These are phyloP conservation scores for Boletus subcaerulescens DNA, from an alignment of 768 basidiomycete genomes.

Conservation along the genomic window DNA sequence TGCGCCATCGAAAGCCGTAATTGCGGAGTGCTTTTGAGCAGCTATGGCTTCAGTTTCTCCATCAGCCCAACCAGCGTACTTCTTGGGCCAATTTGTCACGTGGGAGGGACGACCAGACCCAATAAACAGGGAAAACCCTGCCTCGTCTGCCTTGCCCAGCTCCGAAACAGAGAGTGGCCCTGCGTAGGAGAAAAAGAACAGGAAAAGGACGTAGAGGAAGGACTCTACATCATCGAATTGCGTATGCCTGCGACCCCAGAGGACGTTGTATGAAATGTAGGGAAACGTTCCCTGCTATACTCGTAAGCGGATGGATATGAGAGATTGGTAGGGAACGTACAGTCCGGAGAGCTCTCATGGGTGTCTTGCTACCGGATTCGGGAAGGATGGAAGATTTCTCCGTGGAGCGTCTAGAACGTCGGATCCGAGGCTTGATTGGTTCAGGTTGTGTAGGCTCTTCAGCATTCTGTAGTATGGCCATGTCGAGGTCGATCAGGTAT, in stretches of 20 bases:
- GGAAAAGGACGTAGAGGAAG: background rate
- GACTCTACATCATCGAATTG: slow-evolving; percentile 2
- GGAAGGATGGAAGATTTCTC: too few relatives aligned
- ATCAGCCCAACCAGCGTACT: background rate
- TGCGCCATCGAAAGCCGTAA: too few relatives aligned
- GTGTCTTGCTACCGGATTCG: too few relatives aligned
- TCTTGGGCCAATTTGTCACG: too few relatives aligned
- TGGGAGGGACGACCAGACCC: background rate
- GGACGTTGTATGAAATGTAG: background rate
- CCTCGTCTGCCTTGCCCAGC: background rate
- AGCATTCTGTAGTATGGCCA: slow-evolving; percentile 3
- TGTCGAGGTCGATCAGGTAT: slow-evolving; percentile 33
- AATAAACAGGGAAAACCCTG: background rate
- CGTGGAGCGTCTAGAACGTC: too few relatives aligned
- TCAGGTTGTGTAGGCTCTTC: background rate
- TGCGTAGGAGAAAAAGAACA: slow-evolving; percentile 3
- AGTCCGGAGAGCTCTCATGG: too few relatives aligned
- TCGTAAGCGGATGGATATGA: too few relatives aligned
- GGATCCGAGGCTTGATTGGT: background rate
- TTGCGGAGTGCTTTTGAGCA: too few relatives aligned
- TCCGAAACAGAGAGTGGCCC: background rate
- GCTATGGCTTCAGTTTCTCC: too few relatives aligned
- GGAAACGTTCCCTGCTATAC: background rate
- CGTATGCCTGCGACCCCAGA: background rate
- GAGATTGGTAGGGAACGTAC: too few relatives aligned